phyloP scores from a whole-genome alignment of 2,329 filamentous ascomycete species.

The Lachnellula arida region DNA sequence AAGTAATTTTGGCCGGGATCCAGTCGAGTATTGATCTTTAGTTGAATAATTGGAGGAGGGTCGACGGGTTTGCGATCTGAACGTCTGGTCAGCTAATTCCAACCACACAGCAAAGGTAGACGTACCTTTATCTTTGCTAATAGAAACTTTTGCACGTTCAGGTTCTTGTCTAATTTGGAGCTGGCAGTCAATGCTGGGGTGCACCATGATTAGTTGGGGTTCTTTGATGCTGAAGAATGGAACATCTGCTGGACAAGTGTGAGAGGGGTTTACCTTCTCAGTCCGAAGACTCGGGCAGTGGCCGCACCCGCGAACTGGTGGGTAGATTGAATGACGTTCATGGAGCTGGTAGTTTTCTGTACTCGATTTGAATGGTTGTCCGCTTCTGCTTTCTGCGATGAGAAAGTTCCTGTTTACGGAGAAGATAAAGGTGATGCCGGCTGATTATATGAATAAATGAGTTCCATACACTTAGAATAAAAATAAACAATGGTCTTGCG shows the following conservation, averaged over 20 bases:
- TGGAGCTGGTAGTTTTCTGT: conserved; percentile 12
- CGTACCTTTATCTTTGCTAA: conserved; percentile 71
- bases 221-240: conserved; percentile 7
- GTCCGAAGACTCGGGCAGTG: conserved; percentile 18
- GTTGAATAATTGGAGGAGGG: conserved; percentile 77
- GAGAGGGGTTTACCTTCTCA: conserved; percentile 20
- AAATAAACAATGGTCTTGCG: conserved; percentile 3
- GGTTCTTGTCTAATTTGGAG: conserved; percentile 63
- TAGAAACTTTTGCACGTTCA: conserved; percentile 60
- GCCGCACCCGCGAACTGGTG: conserved; percentile 27
- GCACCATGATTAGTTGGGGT: conserved; percentile 21
- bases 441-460: not conserved
- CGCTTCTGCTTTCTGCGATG: conserved; percentile 2
- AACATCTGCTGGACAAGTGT: not conserved
- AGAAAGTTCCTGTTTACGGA: conserved; percentile 1
- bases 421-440: not conserved
- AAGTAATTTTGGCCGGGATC: conserved; percentile 46
- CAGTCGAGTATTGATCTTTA: conserved; percentile 46
- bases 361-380: not conserved
- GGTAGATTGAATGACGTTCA: conserved; percentile 14
- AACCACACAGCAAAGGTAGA: not conserved
- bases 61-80: conserved; percentile 81
- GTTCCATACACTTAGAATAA: conserved; percentile 2
- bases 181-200: conserved; percentile 48
- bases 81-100: conserved; percentile 6